phyloP scores from a whole-genome alignment of 106 monocot genomes.

The Cymbidium sinense region DNA sequence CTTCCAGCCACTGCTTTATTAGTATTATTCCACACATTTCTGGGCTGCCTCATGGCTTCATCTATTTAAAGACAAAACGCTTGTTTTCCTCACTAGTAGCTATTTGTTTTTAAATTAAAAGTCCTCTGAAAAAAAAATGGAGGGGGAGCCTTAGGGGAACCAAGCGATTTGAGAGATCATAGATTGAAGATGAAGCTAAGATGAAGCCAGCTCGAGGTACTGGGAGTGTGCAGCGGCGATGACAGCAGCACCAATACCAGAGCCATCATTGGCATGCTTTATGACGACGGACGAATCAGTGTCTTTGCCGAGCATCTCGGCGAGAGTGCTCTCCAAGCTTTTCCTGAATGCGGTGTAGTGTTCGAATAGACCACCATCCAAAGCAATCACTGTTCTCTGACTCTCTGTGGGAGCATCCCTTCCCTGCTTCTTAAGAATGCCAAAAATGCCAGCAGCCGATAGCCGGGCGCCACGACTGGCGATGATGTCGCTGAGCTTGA shows the following conservation, averaged over 20 bases:
- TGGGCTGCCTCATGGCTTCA: background rate
- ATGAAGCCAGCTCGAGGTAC: conserved; percentile 37
- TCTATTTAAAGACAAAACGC: background rate
- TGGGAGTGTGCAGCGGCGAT: conserved; percentile 83
- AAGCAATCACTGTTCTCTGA: conserved; percentile 68
- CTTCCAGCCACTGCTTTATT: background rate
- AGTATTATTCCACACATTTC: background rate
- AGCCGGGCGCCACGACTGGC: conserved; percentile 71
- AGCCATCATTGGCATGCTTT: conserved; percentile 79
- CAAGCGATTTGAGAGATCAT: background rate
- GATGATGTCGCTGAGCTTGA: conserved; percentile 65
- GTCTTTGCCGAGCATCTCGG: conserved; percentile 74
- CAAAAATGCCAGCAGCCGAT: conserved; percentile 77
- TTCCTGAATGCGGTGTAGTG: conserved; percentile 72
- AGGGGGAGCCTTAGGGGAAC: background rate
- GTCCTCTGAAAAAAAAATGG: background rate
- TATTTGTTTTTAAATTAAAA: background rate
- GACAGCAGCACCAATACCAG: conserved; percentile 84
- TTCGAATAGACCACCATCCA: conserved; percentile 92
- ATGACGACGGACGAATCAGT: conserved; percentile 35
- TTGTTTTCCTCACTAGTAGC: background rate
- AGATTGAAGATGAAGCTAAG: background rate
- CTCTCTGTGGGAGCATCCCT: conserved; percentile 19
- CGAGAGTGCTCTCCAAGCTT: conserved; percentile 51
- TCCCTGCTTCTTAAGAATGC: conserved; percentile 81